These are phyloP conservation scores for Suillus luteus DNA, from an alignment of 768 basidiomycete species.

Conservation along the genomic window DNA sequence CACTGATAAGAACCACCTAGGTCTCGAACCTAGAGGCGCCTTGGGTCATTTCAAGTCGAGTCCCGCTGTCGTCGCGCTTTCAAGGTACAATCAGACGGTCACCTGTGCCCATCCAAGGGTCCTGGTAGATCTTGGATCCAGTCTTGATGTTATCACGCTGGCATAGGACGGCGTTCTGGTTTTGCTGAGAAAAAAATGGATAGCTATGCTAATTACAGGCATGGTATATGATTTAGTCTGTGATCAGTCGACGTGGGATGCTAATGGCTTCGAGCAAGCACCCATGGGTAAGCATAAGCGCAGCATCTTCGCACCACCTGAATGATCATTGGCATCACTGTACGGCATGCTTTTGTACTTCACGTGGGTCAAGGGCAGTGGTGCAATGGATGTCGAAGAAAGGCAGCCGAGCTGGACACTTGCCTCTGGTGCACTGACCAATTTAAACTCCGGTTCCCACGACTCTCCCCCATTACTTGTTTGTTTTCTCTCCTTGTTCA, in stretches of 20 bases:
- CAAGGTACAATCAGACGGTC: constrained; percentile 6
- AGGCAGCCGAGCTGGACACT: not conserved
- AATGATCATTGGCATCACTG: not conserved
- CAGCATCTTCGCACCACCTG: not conserved
- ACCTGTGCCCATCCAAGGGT: constrained; percentile 1
- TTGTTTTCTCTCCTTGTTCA: constrained; percentile 42
- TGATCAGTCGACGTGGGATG: not conserved
- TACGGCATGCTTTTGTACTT: not conserved
- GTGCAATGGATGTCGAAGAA: not conserved
- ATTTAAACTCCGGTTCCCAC: constrained; percentile 54
- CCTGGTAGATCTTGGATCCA: not conserved
- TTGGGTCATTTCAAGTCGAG: not conserved
- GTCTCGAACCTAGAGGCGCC: not conserved
- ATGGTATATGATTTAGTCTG: not conserved
- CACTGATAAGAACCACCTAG: no score
- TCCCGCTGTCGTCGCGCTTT: constrained; percentile 5
- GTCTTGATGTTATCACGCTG: not conserved
- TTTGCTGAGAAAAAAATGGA: constrained; percentile 3
- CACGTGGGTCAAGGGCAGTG: constrained; percentile 2
- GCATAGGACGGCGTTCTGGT: not conserved
- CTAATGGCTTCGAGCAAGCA: not conserved
- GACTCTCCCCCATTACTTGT: constrained; percentile 41
- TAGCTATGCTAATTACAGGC: constrained; percentile 3
- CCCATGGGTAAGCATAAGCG: not conserved
- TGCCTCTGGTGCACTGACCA: constrained; percentile 24